Evolutionary conservation across 2,329 filamentous ascomycete species (phyloP), one percentile per base, ranked within the genome.

Genomic region (Trichoderma atrobrunneum): DNA sequence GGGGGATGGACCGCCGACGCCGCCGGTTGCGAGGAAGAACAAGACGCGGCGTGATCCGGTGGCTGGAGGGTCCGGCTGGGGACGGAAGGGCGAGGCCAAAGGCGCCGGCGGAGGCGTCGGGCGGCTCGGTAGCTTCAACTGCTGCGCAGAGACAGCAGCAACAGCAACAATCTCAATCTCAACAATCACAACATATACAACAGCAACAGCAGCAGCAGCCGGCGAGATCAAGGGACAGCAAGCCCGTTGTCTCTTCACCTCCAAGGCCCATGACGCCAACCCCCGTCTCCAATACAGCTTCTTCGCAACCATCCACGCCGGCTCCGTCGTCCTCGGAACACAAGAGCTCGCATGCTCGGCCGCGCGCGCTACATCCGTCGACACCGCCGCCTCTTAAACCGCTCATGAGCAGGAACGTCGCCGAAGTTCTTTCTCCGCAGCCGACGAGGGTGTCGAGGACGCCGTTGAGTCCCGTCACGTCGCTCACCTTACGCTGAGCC

Each of bases 371-470:
- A 14, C 43, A 36, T 18, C 59, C 69, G 5, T 24, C 76, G 6
- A 78, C 77, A 26, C 76, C 76, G 30, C 75, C 70, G 34, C 74
- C 66, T 8, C 64, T 62, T 3, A 63, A 74, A 32, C 57, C 74
- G 32, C 76, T 76, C 18, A 77, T 75, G 8, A 74, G 66, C 39
- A 75, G 72, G 66, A 76, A 75, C 39, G 73, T 75, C 36, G 73
- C 78, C 0, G 78, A 78, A 62, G 75, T 79, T 7, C 57, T 79
- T n/a, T 80, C 79, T 3, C 79, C 79, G 5, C 80, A 80, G 62
- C 82, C 83, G 3, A 78, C 74, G 28, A 78, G 80, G 28, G 72
- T 78, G 10, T 71, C 76, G 11, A 80, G 78, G 51, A 78, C 82
- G 16, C 76, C 74, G 0, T 69, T 81, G 21, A 78, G 78, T 14